Evolutionary conservation across 2,329 filamentous ascomycete species (phyloP).

Genomic region (Paracamarosporium sp.): DNA sequence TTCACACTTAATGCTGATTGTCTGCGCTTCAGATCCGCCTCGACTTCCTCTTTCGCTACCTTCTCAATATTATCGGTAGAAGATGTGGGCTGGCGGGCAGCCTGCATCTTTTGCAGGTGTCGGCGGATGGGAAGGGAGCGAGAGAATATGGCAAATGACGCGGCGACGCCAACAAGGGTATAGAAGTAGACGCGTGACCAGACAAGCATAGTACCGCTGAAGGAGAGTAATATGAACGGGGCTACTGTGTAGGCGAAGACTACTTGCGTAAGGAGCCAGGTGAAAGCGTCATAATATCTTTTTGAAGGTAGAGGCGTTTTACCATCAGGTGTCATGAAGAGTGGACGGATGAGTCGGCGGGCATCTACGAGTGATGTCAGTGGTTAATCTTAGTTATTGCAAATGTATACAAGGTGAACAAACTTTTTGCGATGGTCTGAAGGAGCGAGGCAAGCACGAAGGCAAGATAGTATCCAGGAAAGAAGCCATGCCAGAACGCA

Average conservation of each 20-base stretch:
- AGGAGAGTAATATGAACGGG: conserved; percentile 83
- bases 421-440: conserved; percentile 94
- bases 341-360: conserved; percentile 86
- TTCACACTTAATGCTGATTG: conserved; percentile 59
- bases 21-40: conserved; percentile 2
- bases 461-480: conserved; percentile 91
- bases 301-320: conserved; percentile 66
- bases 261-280: conserved; percentile 78
- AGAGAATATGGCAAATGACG: conserved; percentile 76
- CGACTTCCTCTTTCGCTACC: conserved; percentile 30
- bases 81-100: conserved; percentile 25
- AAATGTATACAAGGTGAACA: conserved; percentile 43
- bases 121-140: conserved; percentile 72
- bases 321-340: conserved; percentile 84
- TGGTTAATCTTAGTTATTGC: not conserved
- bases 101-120: conserved; percentile 46
- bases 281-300: conserved; percentile 82
- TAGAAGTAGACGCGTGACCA: conserved; percentile 94
- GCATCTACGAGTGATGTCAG: conserved; percentile 66
- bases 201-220: conserved; percentile 72
- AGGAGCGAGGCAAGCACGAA: conserved; percentile 91
- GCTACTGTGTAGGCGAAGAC: conserved; percentile 81
- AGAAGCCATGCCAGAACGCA: conserved; percentile 98
- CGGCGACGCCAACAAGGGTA: conserved; percentile 70
- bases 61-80: conserved; percentile 38